phyloP scores from a whole-genome alignment of 108 stramenopile genomes.

The Cyclotella kingstonii region DNA sequence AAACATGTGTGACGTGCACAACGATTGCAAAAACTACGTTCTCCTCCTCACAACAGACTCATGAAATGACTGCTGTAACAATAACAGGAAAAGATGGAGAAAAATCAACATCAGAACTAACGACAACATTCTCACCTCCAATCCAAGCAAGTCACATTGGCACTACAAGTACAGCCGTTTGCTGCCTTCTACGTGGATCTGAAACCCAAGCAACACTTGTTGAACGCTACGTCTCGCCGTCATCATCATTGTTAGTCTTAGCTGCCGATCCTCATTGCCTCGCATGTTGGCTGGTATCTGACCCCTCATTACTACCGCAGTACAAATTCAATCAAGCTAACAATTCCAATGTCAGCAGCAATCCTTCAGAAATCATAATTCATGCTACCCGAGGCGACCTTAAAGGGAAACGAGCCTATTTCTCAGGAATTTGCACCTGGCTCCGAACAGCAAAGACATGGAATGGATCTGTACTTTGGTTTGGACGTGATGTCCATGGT shows the following conservation, averaged over 20 bases:
- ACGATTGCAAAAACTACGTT: too few relatives aligned
- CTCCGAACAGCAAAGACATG: slow-evolving; percentile 26
- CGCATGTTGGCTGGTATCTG: too few relatives aligned
- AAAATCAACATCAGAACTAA: neutral
- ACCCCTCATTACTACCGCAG: slow-evolving; percentile 12
- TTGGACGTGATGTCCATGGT: slow-evolving; percentile 6
- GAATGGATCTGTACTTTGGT: slow-evolving; percentile 5
- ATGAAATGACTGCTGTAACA: neutral
- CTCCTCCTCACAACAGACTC: too few relatives aligned
- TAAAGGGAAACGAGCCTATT: slow-evolving; percentile 18
- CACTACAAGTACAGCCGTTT: slow-evolving; percentile 3
- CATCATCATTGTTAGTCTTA: slow-evolving; percentile 1
- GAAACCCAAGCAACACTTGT: slow-evolving; percentile 30
- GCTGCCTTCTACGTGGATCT: slow-evolving; percentile 22
- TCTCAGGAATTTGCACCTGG: slow-evolving; percentile 32
- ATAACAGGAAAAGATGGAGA: neutral
- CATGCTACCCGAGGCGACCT: slow-evolving; percentile 19
- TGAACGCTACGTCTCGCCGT: slow-evolving; percentile 19
- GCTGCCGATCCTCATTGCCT: slow-evolving; percentile 15
- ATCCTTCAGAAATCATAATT: slow-evolving; percentile 12
- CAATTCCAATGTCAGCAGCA: too few relatives aligned
- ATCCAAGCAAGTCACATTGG: too few relatives aligned
- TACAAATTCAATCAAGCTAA: slow-evolving; percentile 36
- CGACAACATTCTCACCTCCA: too few relatives aligned
- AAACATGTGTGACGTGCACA: too few relatives aligned